Evolutionary conservation across 2,329 filamentous ascomycete genomes (phyloP).

Genomic region (Neonectria coccinea): DNA sequence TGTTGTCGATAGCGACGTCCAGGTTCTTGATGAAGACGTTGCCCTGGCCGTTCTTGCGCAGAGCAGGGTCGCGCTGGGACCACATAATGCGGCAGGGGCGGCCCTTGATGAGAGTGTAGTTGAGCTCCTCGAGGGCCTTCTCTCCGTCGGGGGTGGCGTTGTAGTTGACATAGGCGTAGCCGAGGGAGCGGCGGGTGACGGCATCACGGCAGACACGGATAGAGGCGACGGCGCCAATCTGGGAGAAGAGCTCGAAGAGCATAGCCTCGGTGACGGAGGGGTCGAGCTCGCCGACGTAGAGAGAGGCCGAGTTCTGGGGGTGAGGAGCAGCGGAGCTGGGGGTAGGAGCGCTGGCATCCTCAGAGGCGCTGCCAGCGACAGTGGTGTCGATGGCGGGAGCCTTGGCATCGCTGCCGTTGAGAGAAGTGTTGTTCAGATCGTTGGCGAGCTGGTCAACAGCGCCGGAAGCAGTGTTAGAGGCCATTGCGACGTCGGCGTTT

Average conservation of each 20-base stretch:
- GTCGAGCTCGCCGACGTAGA: constrained; percentile 99
- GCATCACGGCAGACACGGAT: constrained; percentile 99
- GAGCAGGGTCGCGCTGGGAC: constrained; percentile 98
- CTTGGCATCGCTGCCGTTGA: constrained; percentile 76
- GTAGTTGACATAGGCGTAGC: constrained; percentile 99
- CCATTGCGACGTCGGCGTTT: constrained; percentile 62
- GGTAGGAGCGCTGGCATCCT: constrained; percentile 74
- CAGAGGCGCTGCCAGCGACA: constrained; percentile 62
- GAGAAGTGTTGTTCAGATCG: constrained; percentile 78
- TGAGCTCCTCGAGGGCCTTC: constrained; percentile 98
- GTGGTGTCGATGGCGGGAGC: constrained; percentile 81
- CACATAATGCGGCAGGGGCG: constrained; percentile 99
- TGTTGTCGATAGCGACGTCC: constrained; percentile 99
- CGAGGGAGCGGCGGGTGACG: constrained; percentile 97
- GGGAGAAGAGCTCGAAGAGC: constrained; percentile 99
- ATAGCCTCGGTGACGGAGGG: constrained; percentile 98
- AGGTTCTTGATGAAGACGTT: constrained; percentile 99
- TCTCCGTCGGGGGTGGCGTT: constrained; percentile 97
- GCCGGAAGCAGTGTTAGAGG: constrained; percentile 67
- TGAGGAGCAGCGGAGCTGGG: constrained; percentile 80
- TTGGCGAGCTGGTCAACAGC: constrained; percentile 84
- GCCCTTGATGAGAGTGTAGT: constrained; percentile 99
- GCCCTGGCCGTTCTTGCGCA: constrained; percentile 98
- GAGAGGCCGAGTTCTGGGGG: constrained; percentile 94
- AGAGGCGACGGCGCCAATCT: constrained; percentile 97